A percentile compares a stretch with the other conserved stretches of the same genome.
phyloP scores from a whole-genome alignment of 2,329 filamentous ascomycete genomes.

The Phaeosphaeria sp. region DNA sequence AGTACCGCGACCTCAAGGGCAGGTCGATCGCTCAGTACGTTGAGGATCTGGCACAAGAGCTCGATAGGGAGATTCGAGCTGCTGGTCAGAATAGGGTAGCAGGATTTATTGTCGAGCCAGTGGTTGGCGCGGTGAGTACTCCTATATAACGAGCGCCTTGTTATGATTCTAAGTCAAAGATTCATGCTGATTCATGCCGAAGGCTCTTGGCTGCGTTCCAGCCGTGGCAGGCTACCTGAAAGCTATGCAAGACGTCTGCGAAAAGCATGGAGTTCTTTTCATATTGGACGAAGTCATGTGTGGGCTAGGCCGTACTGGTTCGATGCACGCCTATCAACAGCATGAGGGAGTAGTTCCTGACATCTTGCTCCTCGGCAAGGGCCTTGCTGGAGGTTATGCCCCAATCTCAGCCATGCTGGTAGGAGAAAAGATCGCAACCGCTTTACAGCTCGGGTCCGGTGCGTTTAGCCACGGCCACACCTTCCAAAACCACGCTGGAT shows the following conservation, averaged over 20 bases:
- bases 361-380: conserved; percentile 71
- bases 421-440: conserved; percentile 57
- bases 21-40: conserved; percentile 69
- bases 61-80: conserved; percentile 69
- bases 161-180: no score
- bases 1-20: conserved; percentile 61
- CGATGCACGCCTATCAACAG: conserved; percentile 68
- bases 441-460: conserved; percentile 52
- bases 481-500: conserved; percentile 66
- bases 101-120: conserved; percentile 72
- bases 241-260: conserved; percentile 72
- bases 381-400: conserved; percentile 68
- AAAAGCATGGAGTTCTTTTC: conserved; percentile 74
- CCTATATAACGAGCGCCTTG: neutral
- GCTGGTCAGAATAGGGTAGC: conserved; percentile 70
- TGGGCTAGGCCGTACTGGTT: conserved; percentile 66
- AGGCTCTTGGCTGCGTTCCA: conserved; percentile 73
- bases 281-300: conserved; percentile 83
- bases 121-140: conserved; percentile 70
- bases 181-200: no score
- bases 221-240: conserved; percentile 71
- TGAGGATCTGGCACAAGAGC: conserved; percentile 64
- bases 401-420: conserved; percentile 68
- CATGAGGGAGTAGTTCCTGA: conserved; percentile 64
- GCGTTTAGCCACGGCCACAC: conserved; percentile 67